Base-by-base conservation (phyloP, 208 protist genomes). In the Acanthamoeba lenticulata region DNA sequence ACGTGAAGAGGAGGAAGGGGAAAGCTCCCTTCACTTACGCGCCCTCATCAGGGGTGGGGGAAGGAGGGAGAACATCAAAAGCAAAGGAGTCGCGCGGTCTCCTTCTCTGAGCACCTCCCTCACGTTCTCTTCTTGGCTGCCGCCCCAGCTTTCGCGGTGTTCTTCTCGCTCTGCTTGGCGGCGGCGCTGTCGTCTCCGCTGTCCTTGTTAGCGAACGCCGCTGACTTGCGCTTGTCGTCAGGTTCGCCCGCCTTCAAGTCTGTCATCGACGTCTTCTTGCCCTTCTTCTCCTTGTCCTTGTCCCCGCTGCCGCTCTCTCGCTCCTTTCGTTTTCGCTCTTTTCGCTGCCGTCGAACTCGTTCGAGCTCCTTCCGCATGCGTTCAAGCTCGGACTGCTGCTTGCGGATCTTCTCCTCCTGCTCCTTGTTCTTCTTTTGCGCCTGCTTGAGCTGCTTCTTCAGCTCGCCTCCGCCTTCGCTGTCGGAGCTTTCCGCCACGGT, bases 361-460 rank as follows among this genome's bases (percentile, higher is more conserved):
- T 85, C 74, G 24, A 85, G 74, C 74, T 85, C 74, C 74, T 55
- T 85, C 2, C 74, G 74, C 74, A 85, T 85, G 24, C 74, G 74
- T 29, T 85, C 74, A 42, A 85, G 38, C 19, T 85, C 74, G 74
- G 32, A 5, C 74, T 85, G 74, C 44, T 85, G 74, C 74, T 85
- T 85, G 27, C 44, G 38, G 27, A 85, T 85, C 74, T 55, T 47
- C n/a, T 85, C 74, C 32, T 85, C 74, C 44, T 85, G 74, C 42
- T 36, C n/a, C 74, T 85, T 85, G 45, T 85, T 85, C 74, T 85
- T 85, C 74, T 57, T 85, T 29, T 55, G 74, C n/a, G 74, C 74
- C 44, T 85, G 49, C 44, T 57, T 47, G 27, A 85, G 74, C 74
- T 85, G 42, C 32, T 85, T 85, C 74, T 55, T 85, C 24, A 85